phyloP scores from a whole-genome alignment of 176 grass and related monocot genomes.

The Rhynchospora tenuis region DNA sequence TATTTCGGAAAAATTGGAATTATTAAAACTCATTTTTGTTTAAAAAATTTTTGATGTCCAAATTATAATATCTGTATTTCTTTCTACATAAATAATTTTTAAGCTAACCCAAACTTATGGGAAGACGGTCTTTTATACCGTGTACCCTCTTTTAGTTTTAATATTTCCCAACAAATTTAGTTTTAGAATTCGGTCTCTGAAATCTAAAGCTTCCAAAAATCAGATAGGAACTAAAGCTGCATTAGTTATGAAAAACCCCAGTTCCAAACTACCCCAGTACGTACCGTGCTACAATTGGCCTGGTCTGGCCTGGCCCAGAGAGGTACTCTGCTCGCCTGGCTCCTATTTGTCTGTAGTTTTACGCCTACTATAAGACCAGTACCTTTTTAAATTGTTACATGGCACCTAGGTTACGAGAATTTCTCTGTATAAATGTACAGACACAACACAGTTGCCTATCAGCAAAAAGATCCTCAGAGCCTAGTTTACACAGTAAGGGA shows the following conservation, averaged over 20 bases:
- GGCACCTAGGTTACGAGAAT: not conserved
- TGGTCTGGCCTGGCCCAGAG: not conserved
- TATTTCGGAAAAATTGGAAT: too few relatives aligned
- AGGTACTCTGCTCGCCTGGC: not conserved
- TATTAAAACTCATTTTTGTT: too few relatives aligned
- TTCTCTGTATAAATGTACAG: not conserved
- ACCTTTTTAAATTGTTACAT: not conserved
- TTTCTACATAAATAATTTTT: too few relatives aligned
- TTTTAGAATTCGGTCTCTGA: too few relatives aligned
- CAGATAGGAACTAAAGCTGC: too few relatives aligned
- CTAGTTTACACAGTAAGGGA: not conserved
- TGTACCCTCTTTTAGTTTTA: too few relatives aligned
- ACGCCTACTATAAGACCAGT: not conserved
- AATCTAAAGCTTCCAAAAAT: too few relatives aligned
- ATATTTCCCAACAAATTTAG: too few relatives aligned
- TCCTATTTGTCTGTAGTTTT: not conserved
- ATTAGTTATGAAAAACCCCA: not conserved
- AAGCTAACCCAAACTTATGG: too few relatives aligned
- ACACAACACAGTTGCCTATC: not conserved
- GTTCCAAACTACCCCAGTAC: not conserved
- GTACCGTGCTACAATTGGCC: not conserved
- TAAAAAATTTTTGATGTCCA: too few relatives aligned
- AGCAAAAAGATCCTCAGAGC: not conserved
- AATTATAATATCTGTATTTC: too few relatives aligned
- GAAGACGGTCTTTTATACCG: too few relatives aligned